phyloP scores from a whole-genome alignment of 78 protist genomes.

The slime mould (Dictyostelium discoideum) region DNA sequence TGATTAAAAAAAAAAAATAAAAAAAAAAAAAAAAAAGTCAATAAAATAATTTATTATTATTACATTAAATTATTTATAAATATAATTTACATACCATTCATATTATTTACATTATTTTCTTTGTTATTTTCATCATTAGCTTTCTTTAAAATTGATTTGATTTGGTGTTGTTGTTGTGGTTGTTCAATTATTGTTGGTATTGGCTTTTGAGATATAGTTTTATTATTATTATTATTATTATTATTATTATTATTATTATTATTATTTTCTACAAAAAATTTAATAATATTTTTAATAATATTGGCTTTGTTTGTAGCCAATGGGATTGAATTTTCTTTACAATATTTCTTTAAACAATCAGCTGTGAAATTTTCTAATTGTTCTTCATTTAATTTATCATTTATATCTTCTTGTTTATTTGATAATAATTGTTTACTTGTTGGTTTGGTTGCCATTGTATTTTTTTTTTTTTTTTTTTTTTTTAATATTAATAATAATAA shows the following conservation, averaged over 20 bases:
- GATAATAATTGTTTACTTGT: slow-evolving; percentile 8
- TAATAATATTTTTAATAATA: neutral
- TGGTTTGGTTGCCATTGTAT: neutral
- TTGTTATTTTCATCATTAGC: slow-evolving; percentile 2
- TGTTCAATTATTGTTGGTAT: neutral
- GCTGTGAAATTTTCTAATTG: slow-evolving; percentile 14
- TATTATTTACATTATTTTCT: slow-evolving; percentile 23
- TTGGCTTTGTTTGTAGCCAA: slow-evolving; percentile 1
- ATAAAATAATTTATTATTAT: neutral
- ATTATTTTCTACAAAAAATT: neutral
- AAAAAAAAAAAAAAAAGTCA: neutral
- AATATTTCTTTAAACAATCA: slow-evolving; percentile 63
- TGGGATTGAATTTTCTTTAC: slow-evolving; percentile 12
- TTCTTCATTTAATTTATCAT: neutral
- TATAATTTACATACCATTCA: neutral
- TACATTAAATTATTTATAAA: neutral
- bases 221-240: neutral
- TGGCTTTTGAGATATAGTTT: neutral
- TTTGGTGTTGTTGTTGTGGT: neutral
- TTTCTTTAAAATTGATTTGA: slow-evolving; percentile 14
- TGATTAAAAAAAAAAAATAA: neutral
- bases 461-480: neutral
- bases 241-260: neutral
- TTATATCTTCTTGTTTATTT: slow-evolving; percentile 30
- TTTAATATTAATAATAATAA: neutral